A percentile compares a stretch with the other conserved stretches of the same genome.
phyloP scores from a whole-genome alignment of 1,284 basidiomycete genomes.

The Melampsora medusae region DNA sequence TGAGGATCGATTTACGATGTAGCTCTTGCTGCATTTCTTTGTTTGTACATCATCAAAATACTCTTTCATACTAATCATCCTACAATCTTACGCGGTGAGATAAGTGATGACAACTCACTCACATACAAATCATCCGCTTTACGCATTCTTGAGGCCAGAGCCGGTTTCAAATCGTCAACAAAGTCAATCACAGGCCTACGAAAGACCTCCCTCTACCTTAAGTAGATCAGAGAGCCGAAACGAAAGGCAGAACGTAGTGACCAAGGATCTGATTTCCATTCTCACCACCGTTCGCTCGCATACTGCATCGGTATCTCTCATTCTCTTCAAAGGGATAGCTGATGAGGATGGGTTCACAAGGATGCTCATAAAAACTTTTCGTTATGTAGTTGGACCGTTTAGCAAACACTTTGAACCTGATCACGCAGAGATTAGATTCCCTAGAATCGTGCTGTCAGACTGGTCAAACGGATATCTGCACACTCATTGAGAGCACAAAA shows the following conservation, averaged over 20 bases:
- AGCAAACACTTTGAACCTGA: not conserved
- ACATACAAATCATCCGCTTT: not conserved
- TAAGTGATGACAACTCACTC: not conserved
- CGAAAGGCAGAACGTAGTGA: not conserved
- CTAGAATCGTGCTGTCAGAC: not conserved
- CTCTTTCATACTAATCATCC: no score
- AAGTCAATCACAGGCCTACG: not conserved
- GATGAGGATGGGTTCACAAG: no score
- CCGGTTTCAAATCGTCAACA: not conserved
- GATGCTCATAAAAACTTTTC: not conserved
- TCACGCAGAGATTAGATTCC: not conserved
- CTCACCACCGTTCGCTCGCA: slow-evolving; percentile 4
- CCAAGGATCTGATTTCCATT: not conserved
- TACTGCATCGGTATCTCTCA: not conserved
- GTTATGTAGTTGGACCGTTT: not conserved
- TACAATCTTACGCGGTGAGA: no score
- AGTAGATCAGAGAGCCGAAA: not conserved
- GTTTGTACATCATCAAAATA: no score
- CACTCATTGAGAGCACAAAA: not conserved
- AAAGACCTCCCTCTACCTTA: not conserved
- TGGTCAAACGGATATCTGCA: not conserved
- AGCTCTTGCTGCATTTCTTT: no score
- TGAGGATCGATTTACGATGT: no score
- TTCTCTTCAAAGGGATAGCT: no score
- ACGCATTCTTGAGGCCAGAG: slow-evolving; percentile 2